Percentiles rank a stretch among this genome's conserved stretches.
phyloP scores from a whole-genome alignment of 371 early-diverging fungal species.

The Encephalitozoon hellem region DNA sequence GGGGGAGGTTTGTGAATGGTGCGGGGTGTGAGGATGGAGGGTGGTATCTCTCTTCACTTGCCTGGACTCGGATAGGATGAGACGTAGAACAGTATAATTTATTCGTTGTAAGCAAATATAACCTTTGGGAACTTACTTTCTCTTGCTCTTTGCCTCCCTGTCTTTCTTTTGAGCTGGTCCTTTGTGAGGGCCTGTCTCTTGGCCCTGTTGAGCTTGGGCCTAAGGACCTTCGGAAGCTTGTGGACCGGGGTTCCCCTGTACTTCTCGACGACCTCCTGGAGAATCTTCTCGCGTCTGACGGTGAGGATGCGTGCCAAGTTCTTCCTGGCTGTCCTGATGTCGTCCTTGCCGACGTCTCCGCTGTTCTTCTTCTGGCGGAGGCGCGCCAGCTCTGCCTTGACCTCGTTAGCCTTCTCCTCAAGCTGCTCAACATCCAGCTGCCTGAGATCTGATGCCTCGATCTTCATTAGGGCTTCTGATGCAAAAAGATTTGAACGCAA shows the following conservation, averaged over 20 bases:
- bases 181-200: conserved; percentile 41
- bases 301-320: conserved; percentile 41
- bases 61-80: background rate
- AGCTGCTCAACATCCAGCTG: conserved; percentile 26
- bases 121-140: conserved; percentile 21
- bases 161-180: conserved; percentile 34
- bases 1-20: background rate
- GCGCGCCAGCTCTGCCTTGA: conserved; percentile 25
- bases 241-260: conserved; percentile 34
- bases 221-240: conserved; percentile 51
- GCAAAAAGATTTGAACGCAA: conserved; percentile 33
- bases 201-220: conserved; percentile 37
- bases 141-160: conserved; percentile 12
- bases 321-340: conserved; percentile 42
- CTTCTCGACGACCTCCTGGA: conserved; percentile 33
- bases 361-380: conserved; percentile 43
- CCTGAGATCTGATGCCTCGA: conserved; percentile 37
- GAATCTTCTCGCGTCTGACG: conserved; percentile 39
- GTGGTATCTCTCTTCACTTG: background rate
- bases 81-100: conserved; percentile 1
- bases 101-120: conserved; percentile 41
- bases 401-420: conserved; percentile 7
- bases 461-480: conserved; percentile 36
- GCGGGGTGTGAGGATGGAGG: background rate
- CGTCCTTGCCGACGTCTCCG: no score